Evolutionary conservation across 2,329 filamentous ascomycete species (phyloP), one percentile per base, ranked within the genome.

Genomic region (Colletotrichum theobromicola): DNA sequence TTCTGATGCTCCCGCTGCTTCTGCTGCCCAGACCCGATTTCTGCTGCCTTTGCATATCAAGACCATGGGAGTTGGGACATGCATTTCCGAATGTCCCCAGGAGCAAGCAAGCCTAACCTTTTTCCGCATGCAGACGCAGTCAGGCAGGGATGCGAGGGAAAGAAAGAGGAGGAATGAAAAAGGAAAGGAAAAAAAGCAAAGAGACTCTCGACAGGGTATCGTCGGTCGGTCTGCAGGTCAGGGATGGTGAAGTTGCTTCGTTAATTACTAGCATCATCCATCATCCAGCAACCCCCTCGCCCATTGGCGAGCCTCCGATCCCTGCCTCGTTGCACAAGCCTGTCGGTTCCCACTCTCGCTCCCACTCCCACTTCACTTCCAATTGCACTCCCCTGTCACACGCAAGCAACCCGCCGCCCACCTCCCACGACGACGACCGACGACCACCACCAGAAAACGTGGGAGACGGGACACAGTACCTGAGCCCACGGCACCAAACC

Each of bases 291-390:
- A 58, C 24, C 24, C 24, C 66, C 26, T 57, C 53, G 66, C 30
- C 30, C 24, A 61, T 55, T 72, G 58, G 63, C 64, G 65, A 34
- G 30, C 50, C 63, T 53, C 7, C 35, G 35, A 73, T 69, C 73
- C 65, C 21, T 69, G 73, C 58, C 32, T 66, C 61, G 66, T 75
- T 63, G 70, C 66, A 76, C 75, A 72, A 67, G 73, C 73, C 73
- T 75, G 73, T 67, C 62, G 57, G 70, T 74, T 76, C 72, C 75
- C 69, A 76, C 75, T 16, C 53, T 76, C 30, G 73, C 64, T 68
- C 63, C 50, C 57, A 74, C 63, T 24, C 50, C 53, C 70, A 68
- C 63, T 42, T 42, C 70, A 68, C 63, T 42, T 42, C 64, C 69
- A 72, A 60, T 65, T 64, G 62, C 28, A 32, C 53, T 16, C 61